Base-by-base conservation (phyloP, 2,329 filamentous ascomycete species). In the Fonsecaea multimorphosa region DNA sequence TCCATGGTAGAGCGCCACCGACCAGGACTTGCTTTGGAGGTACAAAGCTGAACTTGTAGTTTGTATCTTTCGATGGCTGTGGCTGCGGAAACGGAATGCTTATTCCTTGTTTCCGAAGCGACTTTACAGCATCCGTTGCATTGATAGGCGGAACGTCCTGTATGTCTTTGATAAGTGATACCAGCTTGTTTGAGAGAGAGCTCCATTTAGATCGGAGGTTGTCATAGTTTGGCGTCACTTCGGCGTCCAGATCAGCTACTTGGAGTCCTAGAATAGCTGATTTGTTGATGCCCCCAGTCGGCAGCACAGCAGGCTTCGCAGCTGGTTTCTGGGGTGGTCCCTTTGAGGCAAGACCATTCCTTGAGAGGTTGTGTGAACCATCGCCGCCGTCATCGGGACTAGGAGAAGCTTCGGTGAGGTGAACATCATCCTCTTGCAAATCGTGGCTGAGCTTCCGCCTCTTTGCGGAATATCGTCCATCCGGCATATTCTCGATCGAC, bases 81-180 rank as follows among this genome's bases (percentile, higher is more conserved):
- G 93, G 93, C n/a, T 89, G 84, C 16, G 94, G 92, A 74, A 92
- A 97, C 0, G 95, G 95, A 55, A 97, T 85, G n/a, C 82, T 78
- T 64, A 96, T 84, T 56, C 86, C 87, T 46, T 84, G 83, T 76
- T 88, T 89, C 71, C 91, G 87, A 72, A 88, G 73, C 24, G 91
- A 85, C 67, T 85, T 86, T 74, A 88, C 82, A 0, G 91, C 92
- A 72, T 95, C 87, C 36, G 79, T 72, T 59, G 95, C 81, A 34
- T 80, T 72, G 55, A 84, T 77, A 27, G 85, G 76, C 16, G 80
- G 78, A 58, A 80, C 79, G 54, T 82, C 78, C 14, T 85, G 82
- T 38, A 89, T 81, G 19, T 78, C 76, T 76, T 89, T 86, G 69
- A 90, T 86, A 19, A 82, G 76, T 32, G 74, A 76, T 16, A 89